A percentile compares a stretch with the other conserved stretches of the same genome.
Evolutionary conservation across 129 eudicot species (phyloP).

Genomic region (carrot (Daucus carota)): DNA sequence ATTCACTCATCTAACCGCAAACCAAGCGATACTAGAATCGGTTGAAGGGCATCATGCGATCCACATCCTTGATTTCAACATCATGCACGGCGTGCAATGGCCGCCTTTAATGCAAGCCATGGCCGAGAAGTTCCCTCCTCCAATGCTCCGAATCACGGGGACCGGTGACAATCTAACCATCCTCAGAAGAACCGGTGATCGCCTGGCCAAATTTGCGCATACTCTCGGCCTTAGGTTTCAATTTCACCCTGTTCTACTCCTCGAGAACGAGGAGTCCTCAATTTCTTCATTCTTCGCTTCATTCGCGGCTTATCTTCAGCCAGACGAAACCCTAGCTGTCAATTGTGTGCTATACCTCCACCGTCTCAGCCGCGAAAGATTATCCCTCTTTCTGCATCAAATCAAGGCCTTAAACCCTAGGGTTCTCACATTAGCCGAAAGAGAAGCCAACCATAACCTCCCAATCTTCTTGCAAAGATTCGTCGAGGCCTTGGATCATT

Average conservation of each 20-base stretch:
- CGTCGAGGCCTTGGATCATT: slow-evolving; percentile 54
- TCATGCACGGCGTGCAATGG: slow-evolving; percentile 96
- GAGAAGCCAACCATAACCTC: slow-evolving; percentile 57
- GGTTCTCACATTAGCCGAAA: slow-evolving; percentile 55
- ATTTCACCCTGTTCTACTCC: slow-evolving; percentile 51
- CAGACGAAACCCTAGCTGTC: slow-evolving; percentile 66
- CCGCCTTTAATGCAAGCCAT: slow-evolving; percentile 89
- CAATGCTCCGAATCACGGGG: slow-evolving; percentile 65
- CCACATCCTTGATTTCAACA: slow-evolving; percentile 79
- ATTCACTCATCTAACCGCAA: slow-evolving; percentile 84
- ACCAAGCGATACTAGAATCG: slow-evolving; percentile 86
- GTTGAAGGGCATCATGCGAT: slow-evolving; percentile 27
- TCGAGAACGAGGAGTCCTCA: slow-evolving; percentile 20
- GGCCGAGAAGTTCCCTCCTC: slow-evolving; percentile 41
- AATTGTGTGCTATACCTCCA: slow-evolving; percentile 69
- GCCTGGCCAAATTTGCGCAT: slow-evolving; percentile 56
- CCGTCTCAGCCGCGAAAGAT: slow-evolving; percentile 45
- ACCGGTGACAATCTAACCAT: slow-evolving; percentile 43
- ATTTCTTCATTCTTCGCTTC: slow-evolving; percentile 23
- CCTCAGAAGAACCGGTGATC: slow-evolving; percentile 67
- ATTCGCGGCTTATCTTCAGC: slow-evolving; percentile 13
- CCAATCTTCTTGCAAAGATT: slow-evolving; percentile 47
- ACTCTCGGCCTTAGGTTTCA: slow-evolving; percentile 59
- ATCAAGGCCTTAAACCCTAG: slow-evolving; percentile 61
- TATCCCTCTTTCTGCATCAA: slow-evolving; percentile 32